Evolutionary conservation across 2,329 filamentous ascomycete genomes (phyloP).

Genomic region (Calonectria henricotiae): DNA sequence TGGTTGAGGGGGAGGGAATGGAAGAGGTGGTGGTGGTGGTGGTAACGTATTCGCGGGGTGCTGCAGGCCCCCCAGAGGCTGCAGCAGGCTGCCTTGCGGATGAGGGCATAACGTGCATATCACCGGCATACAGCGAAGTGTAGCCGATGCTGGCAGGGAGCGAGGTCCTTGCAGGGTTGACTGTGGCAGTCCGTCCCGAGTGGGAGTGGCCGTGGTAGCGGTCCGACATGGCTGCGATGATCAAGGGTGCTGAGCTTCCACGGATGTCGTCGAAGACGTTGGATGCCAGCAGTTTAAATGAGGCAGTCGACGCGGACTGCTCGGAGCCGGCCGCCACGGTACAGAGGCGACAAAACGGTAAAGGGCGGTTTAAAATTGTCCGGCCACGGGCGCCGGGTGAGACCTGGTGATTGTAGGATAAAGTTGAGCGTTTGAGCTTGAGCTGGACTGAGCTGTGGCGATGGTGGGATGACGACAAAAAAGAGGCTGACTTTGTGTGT

Average conservation of each 20-base stretch:
- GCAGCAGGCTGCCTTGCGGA: conserved; percentile 52
- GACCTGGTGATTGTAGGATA: conserved; percentile 14
- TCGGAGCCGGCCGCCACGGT: conserved; percentile 20
- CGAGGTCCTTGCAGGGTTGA: conserved; percentile 69
- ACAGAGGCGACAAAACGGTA: conserved; percentile 1
- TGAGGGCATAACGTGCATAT: conserved; percentile 70
- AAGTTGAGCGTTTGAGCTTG: conserved; percentile 5
- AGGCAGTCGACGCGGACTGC: conserved; percentile 33
- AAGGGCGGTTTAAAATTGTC: neutral
- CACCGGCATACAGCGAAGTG: conserved; percentile 67
- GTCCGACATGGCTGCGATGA: conserved; percentile 64
- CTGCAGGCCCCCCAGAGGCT: conserved; percentile 36
- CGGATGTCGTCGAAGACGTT: conserved; percentile 1
- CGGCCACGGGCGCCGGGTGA: neutral
- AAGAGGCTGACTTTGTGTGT: conserved; percentile 14
- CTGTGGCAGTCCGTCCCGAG: conserved; percentile 63
- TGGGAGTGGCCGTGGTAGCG: conserved; percentile 62
- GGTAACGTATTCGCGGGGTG: conserved; percentile 55
- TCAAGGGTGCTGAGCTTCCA: conserved; percentile 33
- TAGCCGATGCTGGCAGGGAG: conserved; percentile 69
- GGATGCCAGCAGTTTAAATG: conserved; percentile 35
- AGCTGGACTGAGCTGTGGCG: conserved; percentile 23
- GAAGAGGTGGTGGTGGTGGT: conserved; percentile 55
- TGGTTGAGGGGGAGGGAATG: conserved; percentile 60
- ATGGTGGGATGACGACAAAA: conserved; percentile 48